Percentiles rank a stretch among this genome's conserved stretches.
These are phyloP conservation scores for Eucalyptus viminalis DNA, from an alignment of 345 rosid genomes.

Conservation along the genomic window DNA sequence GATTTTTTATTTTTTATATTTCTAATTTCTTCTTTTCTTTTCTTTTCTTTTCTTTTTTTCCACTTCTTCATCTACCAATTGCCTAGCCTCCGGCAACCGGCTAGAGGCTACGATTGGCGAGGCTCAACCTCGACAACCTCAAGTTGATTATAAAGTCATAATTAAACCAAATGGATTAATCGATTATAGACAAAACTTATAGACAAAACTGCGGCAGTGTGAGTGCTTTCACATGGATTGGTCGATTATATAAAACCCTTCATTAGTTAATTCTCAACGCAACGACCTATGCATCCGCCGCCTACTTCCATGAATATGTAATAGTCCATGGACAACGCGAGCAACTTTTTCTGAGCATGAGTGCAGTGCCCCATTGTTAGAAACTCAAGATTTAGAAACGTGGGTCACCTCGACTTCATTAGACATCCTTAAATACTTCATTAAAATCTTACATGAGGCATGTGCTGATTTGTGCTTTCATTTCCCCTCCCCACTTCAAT, in stretches of 20 bases:
- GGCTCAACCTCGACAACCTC: fast-evolving
- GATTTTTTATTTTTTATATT: too few relatives aligned
- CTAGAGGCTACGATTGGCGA: fast-evolving
- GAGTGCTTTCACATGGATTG: neutral
- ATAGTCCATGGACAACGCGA: neutral
- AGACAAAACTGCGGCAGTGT: neutral
- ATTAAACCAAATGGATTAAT: too few relatives aligned
- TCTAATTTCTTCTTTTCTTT: too few relatives aligned
- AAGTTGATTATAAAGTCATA: too few relatives aligned
- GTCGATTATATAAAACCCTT: neutral
- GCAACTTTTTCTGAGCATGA: neutral
- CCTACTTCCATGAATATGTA: neutral
- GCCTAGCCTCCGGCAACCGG: fast-evolving
- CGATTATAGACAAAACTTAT: neutral
- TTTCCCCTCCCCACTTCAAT: neutral
- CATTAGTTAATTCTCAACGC: neutral
- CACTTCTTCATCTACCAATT: neutral
- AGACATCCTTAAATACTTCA: neutral
- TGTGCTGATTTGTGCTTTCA: neutral
- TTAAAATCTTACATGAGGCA: neutral
- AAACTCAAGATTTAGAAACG: neutral
- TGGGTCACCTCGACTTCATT: neutral
- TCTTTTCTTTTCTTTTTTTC: too few relatives aligned
- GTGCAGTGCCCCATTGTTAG: neutral
- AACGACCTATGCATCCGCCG: neutral